These are phyloP conservation scores for Nitzschia putrida DNA, from an alignment of 108 stramenopile species.

Conservation along the genomic window DNA sequence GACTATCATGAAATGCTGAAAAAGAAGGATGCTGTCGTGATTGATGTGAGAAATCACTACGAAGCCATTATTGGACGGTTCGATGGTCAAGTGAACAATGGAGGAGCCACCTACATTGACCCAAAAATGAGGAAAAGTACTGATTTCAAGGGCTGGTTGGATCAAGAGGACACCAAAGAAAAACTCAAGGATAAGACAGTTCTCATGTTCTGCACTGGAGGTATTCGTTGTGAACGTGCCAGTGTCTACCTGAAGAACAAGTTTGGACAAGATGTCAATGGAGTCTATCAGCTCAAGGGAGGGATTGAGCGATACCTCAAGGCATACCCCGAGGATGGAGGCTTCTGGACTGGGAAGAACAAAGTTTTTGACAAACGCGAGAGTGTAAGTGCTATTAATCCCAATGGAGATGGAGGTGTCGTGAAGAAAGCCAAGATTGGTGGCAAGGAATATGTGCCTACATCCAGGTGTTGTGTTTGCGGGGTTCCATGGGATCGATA, in stretches of 20 bases:
- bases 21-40: slow-evolving; percentile 73
- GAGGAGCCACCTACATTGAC: slow-evolving; percentile 78
- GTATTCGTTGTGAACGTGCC: slow-evolving; percentile 90
- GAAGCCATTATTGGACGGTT: slow-evolving; percentile 85
- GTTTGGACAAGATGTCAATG: slow-evolving; percentile 70
- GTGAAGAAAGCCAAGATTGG: slow-evolving; percentile 45
- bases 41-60: slow-evolving; percentile 93
- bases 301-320: slow-evolving; percentile 90
- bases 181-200: slow-evolving; percentile 79
- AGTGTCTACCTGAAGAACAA: slow-evolving; percentile 76
- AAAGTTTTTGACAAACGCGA: slow-evolving; percentile 92
- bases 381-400: slow-evolving; percentile 72
- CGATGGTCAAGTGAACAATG: slow-evolving; percentile 49
- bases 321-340: slow-evolving; percentile 77
- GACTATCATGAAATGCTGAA: slow-evolving; percentile 85
- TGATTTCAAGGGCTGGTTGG: slow-evolving; percentile 84
- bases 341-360: slow-evolving; percentile 88
- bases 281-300: slow-evolving; percentile 88
- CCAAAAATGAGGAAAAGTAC: slow-evolving; percentile 89
- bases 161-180: slow-evolving; percentile 66
- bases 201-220: slow-evolving; percentile 90
- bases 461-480: slow-evolving; percentile 72
- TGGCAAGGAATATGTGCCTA: slow-evolving; percentile 10
- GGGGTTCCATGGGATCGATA: slow-evolving; percentile 85
- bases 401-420: slow-evolving; percentile 83